Evolutionary conservation across 1,139 yeast species (phyloP).

Genomic region (Wickerhamiella infanticola): DNA sequence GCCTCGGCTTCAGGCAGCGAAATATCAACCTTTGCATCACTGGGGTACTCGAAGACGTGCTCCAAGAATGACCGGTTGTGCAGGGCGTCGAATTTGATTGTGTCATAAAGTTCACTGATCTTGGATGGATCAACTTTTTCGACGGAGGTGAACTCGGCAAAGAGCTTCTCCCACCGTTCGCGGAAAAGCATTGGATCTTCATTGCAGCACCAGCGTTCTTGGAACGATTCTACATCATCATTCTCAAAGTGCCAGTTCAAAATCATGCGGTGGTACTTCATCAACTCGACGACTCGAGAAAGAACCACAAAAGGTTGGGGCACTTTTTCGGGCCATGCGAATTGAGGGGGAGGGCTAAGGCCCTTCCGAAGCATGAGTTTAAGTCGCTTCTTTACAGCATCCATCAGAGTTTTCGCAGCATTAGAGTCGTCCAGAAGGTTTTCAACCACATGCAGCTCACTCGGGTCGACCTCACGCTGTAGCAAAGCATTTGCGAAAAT

Average conservation of each 20-base stretch:
- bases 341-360: slow-evolving; percentile 95
- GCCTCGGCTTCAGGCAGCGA: slow-evolving; percentile 14
- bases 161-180: slow-evolving; percentile 95
- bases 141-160: slow-evolving; percentile 79
- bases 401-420: slow-evolving; percentile 97
- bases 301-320: slow-evolving; percentile 94
- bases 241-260: slow-evolving; percentile 69
- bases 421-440: slow-evolving; percentile 91
- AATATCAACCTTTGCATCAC: slow-evolving; percentile 17
- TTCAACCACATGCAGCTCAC: slow-evolving; percentile 67
- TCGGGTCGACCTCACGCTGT: slow-evolving; percentile 52
- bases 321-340: slow-evolving; percentile 97
- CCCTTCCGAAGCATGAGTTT: slow-evolving; percentile 92
- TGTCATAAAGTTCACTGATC: slow-evolving; percentile 89
- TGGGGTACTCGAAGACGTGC: slow-evolving; percentile 63
- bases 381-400: slow-evolving; percentile 88
- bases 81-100: slow-evolving; percentile 96
- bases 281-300: slow-evolving; percentile 82
- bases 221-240: slow-evolving; percentile 53
- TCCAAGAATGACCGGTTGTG: slow-evolving; percentile 86
- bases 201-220: slow-evolving; percentile 86
- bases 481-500: slow-evolving; percentile 72
- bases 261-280: slow-evolving; percentile 79
- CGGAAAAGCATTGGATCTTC: slow-evolving; percentile 82
- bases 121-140: slow-evolving; percentile 97